Evolutionary conservation across 78 protist species (phyloP), one percentile per base, ranked within the genome.

Genomic region (Dictyostelium capitatum): DNA sequence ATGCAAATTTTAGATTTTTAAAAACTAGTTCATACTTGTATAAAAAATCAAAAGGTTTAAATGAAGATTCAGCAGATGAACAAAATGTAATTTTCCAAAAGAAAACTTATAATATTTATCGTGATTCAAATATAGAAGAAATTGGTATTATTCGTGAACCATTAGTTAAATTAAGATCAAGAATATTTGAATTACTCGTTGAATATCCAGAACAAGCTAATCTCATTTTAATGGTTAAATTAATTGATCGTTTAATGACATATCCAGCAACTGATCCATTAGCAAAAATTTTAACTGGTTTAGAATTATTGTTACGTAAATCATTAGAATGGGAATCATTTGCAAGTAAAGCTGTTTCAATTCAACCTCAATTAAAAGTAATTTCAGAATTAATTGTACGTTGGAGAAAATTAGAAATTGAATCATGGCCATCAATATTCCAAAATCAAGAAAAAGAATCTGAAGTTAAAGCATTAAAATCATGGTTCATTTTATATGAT

Each of bases 361-460:
- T 96, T 74, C 89, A 72, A 72, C 19, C 64, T 53, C 78, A 89
- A 81, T 62, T 82, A 62, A 51, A 79, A 54, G 32, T 12, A 8
- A 11, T 95, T 17, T 51, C 65, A 7, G 14, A 79, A 9, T 72
- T 97, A 19, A 75, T 97, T 65, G 59, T 87, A 3, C 91, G 98
- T 43, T 97, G 98, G 98, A 78, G 98, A 56, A 70, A 64, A 57
- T 53, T 95, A 46, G 98, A 97, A 85, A 47, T 96, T 72, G 79
- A 83, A n/a, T 50, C 85, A n/a, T 97, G 98, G 98, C 94, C 96
- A 17, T n/a, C 56, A 23, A 81, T 96, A 37, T 93, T 97, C 72
- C 54, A 30, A n/a, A 57, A 47, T 25, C 91, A 83, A 41, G 96
- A 72, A 62, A 64, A 82, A 12, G 82, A 89, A 73, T 65, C 65